Conservation (phyloP, 257 asterid genomes). For the Penstemon barbatus region DNA sequence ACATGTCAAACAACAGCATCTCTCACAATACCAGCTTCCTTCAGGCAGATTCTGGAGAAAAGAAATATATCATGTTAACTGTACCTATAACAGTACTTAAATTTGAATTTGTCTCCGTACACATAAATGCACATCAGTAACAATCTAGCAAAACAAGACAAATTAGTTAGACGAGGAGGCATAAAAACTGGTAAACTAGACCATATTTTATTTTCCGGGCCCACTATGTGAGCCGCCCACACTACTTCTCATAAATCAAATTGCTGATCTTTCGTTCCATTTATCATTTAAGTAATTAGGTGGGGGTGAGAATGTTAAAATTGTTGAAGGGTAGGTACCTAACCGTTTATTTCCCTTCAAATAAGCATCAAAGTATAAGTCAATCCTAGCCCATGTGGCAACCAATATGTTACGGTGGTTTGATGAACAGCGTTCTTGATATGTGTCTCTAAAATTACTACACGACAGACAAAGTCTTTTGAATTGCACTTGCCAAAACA, state of each 20-base stretch:
- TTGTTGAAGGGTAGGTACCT: too few relatives aligned
- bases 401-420: not conserved
- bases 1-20: slow-evolving; percentile 59
- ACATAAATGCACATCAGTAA: not conserved
- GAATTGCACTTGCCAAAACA: not conserved
- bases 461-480: not conserved
- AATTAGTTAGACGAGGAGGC: not conserved
- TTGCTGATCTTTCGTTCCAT: too few relatives aligned
- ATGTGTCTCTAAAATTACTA: not conserved
- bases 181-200: not conserved
- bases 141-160: not conserved
- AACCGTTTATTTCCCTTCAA: not conserved
- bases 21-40: slow-evolving; percentile 65
- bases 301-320: too few relatives aligned
- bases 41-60: slow-evolving; percentile 50
- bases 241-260: too few relatives aligned
- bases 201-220: not conserved
- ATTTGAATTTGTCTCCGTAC: not conserved
- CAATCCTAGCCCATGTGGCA: not conserved
- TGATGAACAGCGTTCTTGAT: not conserved
- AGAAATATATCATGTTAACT: not conserved
- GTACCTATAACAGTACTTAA: not conserved
- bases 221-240: not conserved
- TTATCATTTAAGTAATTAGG: not conserved
- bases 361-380: not conserved